Evolutionary conservation across 306 rosid species (phyloP).

Genomic region (Carpinus fangiana): DNA sequence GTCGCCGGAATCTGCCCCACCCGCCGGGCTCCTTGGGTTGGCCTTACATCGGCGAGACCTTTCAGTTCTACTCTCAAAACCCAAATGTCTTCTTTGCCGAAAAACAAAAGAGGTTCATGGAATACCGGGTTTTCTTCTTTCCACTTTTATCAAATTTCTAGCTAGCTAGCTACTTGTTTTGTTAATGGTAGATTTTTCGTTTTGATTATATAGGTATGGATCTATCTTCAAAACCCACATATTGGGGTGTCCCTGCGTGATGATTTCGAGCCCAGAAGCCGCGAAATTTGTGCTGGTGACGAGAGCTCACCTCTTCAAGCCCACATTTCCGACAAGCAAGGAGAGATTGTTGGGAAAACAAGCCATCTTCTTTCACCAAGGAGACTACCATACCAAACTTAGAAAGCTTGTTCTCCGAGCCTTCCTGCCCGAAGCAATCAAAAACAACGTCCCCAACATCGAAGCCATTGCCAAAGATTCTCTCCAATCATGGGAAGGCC

Average conservation of each 20-base stretch:
- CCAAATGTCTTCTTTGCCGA: conserved; percentile 87
- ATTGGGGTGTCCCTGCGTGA: conserved; percentile 93
- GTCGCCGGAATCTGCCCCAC: conserved; percentile 44
- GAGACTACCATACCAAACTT: conserved; percentile 83
- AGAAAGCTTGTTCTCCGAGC: conserved; percentile 86
- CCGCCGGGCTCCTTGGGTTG: conserved; percentile 90
- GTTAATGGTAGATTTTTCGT: conserved; percentile 8
- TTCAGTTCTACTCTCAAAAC: conserved; percentile 93
- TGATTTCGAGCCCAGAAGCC: conserved; percentile 92
- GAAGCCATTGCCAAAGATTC: conserved; percentile 70
- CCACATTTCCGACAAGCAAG: conserved; percentile 92
- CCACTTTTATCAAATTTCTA: neutral
- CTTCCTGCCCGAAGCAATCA: conserved; percentile 75
- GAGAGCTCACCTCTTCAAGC: conserved; percentile 79
- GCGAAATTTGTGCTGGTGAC: conserved; percentile 77
- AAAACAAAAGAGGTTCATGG: conserved; percentile 54
- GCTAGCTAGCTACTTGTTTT: neutral
- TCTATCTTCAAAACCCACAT: conserved; percentile 95
- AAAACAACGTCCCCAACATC: conserved; percentile 46
- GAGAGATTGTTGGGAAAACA: conserved; percentile 96
- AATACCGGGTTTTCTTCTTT: neutral
- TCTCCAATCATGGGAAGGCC: conserved; percentile 69
- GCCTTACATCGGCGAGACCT: conserved; percentile 89
- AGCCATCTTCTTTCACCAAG: conserved; percentile 92
- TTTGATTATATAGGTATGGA: conserved; percentile 59